These are phyloP conservation scores for Globisporangium acanthophoron DNA, from an alignment of 352 stramenopile genomes.

Conservation along the genomic window DNA sequence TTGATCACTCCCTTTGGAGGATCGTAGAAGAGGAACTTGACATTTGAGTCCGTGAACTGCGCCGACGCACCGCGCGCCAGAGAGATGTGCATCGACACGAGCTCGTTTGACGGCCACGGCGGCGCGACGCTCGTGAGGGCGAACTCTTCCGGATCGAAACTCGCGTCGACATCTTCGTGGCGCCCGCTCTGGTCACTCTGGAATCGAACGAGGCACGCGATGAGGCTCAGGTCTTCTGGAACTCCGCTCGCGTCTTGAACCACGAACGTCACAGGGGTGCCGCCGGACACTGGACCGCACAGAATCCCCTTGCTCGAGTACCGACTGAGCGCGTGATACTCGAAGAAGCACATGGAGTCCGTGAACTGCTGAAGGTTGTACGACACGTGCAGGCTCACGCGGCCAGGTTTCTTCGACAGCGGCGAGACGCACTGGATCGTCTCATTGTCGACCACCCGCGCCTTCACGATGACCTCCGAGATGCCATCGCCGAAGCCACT, in stretches of 20 bases:
- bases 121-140: slow-evolving; percentile 37
- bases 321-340: slow-evolving; percentile 48
- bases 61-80: slow-evolving; percentile 16
- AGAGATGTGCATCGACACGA: slow-evolving; percentile 36
- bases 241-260: slow-evolving; percentile 34
- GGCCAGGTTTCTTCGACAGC: slow-evolving; percentile 22
- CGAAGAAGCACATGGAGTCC: slow-evolving; percentile 58
- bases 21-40: slow-evolving; percentile 74
- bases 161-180: slow-evolving; percentile 24
- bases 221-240: slow-evolving; percentile 28
- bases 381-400: slow-evolving; percentile 44
- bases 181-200: slow-evolving; percentile 24
- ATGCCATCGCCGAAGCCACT: slow-evolving; percentile 25
- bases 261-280: slow-evolving; percentile 39
- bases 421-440: slow-evolving; percentile 53
- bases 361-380: slow-evolving; percentile 77
- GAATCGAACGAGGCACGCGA: slow-evolving; percentile 47
- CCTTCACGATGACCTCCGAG: slow-evolving; percentile 40
- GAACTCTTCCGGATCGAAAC: slow-evolving; percentile 29
- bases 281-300: slow-evolving; percentile 53
- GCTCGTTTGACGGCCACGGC: slow-evolving; percentile 50
- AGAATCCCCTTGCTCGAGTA: slow-evolving; percentile 38
- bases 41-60: slow-evolving; percentile 34
- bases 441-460: slow-evolving; percentile 39
- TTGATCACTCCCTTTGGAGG: slow-evolving; percentile 55